These are phyloP conservation scores for Dryas drummondii DNA, from an alignment of 306 rosid species.

Conservation along the genomic window DNA sequence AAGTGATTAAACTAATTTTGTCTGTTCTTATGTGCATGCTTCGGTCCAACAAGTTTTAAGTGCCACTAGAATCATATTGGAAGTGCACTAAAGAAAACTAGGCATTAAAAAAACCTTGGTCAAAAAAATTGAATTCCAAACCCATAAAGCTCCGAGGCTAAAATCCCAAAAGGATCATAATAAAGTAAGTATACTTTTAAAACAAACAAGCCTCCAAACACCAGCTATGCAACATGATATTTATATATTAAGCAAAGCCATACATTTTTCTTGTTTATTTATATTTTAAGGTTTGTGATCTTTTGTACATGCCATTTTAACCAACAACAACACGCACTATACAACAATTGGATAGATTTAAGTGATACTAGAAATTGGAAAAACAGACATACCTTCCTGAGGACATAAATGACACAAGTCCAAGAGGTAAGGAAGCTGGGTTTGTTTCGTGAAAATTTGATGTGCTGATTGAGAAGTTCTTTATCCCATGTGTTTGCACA, in stretches of 20 bases:
- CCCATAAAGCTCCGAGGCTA: not conserved
- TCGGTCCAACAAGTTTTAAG: not conserved
- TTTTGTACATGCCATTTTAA: constrained; percentile 2
- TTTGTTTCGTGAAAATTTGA: constrained; percentile 48
- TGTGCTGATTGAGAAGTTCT: constrained; percentile 60
- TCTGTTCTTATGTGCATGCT: not conserved
- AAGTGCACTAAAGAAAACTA: not conserved
- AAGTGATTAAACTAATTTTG: not conserved
- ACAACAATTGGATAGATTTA: not conserved
- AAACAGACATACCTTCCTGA: constrained; percentile 64
- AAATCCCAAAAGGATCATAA: not conserved
- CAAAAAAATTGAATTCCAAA: not conserved
- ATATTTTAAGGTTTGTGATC: not conserved
- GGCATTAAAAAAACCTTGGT: not conserved
- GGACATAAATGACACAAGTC: constrained; percentile 64
- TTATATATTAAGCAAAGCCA: not conserved
- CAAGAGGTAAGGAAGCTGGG: constrained; percentile 55
- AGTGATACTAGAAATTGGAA: constrained; percentile 6
- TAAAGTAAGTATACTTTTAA: not conserved
- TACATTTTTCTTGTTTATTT: not conserved
- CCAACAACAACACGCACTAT: not conserved
- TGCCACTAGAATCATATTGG: not conserved
- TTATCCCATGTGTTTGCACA: constrained; percentile 56
- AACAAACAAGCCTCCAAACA: not conserved
- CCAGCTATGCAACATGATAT: constrained; percentile 7